These are phyloP conservation scores for Metschnikowia koreensis DNA, from an alignment of 805 yeast species.

Conservation along the genomic window DNA sequence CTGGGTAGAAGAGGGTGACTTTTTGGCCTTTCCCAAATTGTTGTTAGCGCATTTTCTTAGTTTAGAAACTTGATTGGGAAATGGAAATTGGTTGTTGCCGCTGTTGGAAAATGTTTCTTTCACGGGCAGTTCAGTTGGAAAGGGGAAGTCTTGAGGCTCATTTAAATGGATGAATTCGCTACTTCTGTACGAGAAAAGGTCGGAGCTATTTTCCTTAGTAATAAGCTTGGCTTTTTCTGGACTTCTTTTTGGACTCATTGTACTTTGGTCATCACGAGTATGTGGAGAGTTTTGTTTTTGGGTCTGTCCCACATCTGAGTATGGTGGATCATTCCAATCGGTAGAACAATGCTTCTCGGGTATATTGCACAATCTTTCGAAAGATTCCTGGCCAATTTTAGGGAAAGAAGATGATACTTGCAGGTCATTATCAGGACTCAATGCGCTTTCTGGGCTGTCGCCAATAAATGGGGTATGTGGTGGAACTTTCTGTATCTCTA, in stretches of 20 bases:
- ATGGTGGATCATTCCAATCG: neutral
- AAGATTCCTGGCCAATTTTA: neutral
- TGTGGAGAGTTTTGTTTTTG: neutral
- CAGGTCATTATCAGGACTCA: neutral
- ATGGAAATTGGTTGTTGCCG: neutral
- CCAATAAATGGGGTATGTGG: constrained; percentile 1
- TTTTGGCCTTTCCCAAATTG: neutral
- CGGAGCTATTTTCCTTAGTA: neutral
- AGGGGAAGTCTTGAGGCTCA: neutral
- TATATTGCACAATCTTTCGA: neutral
- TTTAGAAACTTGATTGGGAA: neutral
- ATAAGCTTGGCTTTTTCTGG: neutral
- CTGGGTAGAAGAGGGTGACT: neutral
- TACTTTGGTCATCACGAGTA: neutral
- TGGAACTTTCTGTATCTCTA: neutral
- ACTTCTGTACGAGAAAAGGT: constrained; percentile 3
- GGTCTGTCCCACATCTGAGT: neutral
- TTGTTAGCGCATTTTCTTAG: neutral
- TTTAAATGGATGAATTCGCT: constrained; percentile 2
- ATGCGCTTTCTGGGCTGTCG: neutral
- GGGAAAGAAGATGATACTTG: neutral
- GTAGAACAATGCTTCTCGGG: neutral
- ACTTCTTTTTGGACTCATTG: neutral
- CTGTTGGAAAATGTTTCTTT: neutral
- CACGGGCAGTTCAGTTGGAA: neutral